Evolutionary conservation across 2,329 filamentous ascomycete genomes (phyloP).

Genomic region (Pyricularia sp.): DNA sequence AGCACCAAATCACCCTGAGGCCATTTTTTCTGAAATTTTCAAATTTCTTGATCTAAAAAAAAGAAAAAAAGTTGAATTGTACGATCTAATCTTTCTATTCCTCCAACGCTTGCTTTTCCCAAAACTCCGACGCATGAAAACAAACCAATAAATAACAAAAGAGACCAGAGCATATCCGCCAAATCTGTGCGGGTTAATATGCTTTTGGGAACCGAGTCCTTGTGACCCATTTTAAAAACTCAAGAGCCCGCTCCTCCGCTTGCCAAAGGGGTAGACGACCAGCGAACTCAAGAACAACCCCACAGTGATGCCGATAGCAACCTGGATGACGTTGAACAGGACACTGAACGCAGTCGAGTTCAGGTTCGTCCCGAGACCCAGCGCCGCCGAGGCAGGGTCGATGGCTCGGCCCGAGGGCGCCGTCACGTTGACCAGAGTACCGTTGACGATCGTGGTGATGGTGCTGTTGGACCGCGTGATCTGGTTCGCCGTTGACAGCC

Average conservation of each 20-base stretch:
- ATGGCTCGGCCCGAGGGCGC: not conserved
- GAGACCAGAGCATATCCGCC: not conserved
- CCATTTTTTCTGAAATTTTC: no score
- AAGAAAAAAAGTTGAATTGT: not conserved
- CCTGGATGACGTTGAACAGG: slow-evolving; percentile 46
- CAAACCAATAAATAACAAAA: not conserved
- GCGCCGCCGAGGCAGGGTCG: not conserved
- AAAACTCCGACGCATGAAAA: not conserved
- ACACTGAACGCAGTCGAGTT: slow-evolving; percentile 31
- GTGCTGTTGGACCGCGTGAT: slow-evolving; percentile 25
- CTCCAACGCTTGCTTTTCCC: not conserved
- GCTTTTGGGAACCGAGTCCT: no score
- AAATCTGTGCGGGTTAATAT: not conserved
- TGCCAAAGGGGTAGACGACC: slow-evolving; percentile 42
- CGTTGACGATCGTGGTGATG: not conserved
- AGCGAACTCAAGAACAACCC: slow-evolving; percentile 45
- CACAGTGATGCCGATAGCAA: slow-evolving; percentile 50
- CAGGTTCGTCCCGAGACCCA: not conserved
- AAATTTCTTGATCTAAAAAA: no score
- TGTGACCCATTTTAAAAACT: slow-evolving; percentile 2
- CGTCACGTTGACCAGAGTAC: slow-evolving; percentile 2
- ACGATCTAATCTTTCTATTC: not conserved
- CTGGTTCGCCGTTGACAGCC: slow-evolving; percentile 45
- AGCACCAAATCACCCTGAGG: no score
- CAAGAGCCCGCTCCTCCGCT: slow-evolving; percentile 7